These are phyloP conservation scores for Pleoardoris graminearum DNA, from an alignment of 2,329 filamentous ascomycete genomes.

Conservation along the genomic window DNA sequence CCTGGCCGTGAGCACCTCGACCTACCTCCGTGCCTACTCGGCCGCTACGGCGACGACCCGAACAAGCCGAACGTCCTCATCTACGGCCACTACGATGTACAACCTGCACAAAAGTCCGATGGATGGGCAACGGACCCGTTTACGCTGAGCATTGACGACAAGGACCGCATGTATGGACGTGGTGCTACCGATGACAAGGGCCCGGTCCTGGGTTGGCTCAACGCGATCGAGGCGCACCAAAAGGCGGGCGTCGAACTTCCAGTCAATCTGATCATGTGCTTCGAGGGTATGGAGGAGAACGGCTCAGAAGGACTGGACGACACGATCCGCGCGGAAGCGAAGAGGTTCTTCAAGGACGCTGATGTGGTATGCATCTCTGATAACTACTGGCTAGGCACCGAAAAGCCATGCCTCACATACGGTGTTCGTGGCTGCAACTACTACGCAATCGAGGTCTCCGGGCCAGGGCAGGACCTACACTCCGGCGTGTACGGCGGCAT, in stretches of 20 bases:
- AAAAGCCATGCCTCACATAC: slow-evolving; percentile 98
- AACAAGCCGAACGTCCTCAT: slow-evolving; percentile 94
- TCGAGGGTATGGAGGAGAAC: slow-evolving; percentile 99
- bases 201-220: slow-evolving; percentile 94
- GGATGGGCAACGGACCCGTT: slow-evolving; percentile 97
- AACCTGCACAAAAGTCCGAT: slow-evolving; percentile 89
- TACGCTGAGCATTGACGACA: slow-evolving; percentile 80
- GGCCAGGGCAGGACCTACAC: slow-evolving; percentile 91
- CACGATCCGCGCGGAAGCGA: slow-evolving; percentile 86
- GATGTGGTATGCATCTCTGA: slow-evolving; percentile 98
- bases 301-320: slow-evolving; percentile 96
- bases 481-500: slow-evolving; percentile 96
- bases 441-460: slow-evolving; percentile 88
- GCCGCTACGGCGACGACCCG: slow-evolving; percentile 87
- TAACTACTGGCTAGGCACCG: slow-evolving; percentile 99
- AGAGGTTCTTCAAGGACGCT: slow-evolving; percentile 92
- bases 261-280: slow-evolving; percentile 98
- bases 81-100: slow-evolving; percentile 98
- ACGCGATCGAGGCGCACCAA: slow-evolving; percentile 96
- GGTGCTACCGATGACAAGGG: slow-evolving; percentile 98
- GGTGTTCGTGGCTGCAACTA: slow-evolving; percentile 97
- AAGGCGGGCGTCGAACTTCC: slow-evolving; percentile 93
- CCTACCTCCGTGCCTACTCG: slow-evolving; percentile 89
- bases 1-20: slow-evolving; percentile 87
- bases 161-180: slow-evolving; percentile 94